Conservation (phyloP, 495 filamentous ascomycete species). For the Staphylotrichum longicolle region DNA sequence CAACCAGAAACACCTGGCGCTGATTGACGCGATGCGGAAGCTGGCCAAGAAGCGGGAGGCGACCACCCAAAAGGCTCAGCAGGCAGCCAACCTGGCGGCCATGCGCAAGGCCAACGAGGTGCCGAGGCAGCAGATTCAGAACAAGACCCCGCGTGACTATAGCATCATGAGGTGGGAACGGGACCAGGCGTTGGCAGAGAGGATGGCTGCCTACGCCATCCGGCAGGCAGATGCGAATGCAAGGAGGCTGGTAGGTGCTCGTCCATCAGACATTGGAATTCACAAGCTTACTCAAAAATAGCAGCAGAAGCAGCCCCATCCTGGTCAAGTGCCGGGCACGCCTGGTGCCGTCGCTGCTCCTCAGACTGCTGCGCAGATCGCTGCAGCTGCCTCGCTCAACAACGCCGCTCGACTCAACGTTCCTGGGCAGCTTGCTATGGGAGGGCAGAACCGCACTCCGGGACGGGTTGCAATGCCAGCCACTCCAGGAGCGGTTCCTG, state of each 20-base stretch:
- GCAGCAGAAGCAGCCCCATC: slow-evolving; percentile 40
- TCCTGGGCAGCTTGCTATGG: slow-evolving; percentile 39
- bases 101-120: slow-evolving; percentile 69
- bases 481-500: slow-evolving; percentile 41
- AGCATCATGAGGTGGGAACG: slow-evolving; percentile 83
- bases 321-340: slow-evolving; percentile 43
- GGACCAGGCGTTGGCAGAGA: slow-evolving; percentile 73
- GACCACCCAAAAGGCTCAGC: slow-evolving; percentile 78
- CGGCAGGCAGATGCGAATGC: slow-evolving; percentile 51
- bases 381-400: slow-evolving; percentile 40
- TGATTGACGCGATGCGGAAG: slow-evolving; percentile 94
- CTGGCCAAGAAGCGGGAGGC: slow-evolving; percentile 91
- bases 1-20: slow-evolving; percentile 76
- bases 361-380: slow-evolving; percentile 40
- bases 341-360: slow-evolving; percentile 36
- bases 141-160: slow-evolving; percentile 79
- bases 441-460: slow-evolving; percentile 35
- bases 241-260: slow-evolving; percentile 52
- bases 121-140: slow-evolving; percentile 52
- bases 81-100: slow-evolving; percentile 66
- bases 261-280: slow-evolving; percentile 11
- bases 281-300: slow-evolving; percentile 26
- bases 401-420: slow-evolving; percentile 37
- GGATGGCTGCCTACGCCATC: slow-evolving; percentile 64
- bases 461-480: slow-evolving; percentile 43